Conservation (phyloP, 768 basidiomycete genomes). For the Suillus paluster region DNA sequence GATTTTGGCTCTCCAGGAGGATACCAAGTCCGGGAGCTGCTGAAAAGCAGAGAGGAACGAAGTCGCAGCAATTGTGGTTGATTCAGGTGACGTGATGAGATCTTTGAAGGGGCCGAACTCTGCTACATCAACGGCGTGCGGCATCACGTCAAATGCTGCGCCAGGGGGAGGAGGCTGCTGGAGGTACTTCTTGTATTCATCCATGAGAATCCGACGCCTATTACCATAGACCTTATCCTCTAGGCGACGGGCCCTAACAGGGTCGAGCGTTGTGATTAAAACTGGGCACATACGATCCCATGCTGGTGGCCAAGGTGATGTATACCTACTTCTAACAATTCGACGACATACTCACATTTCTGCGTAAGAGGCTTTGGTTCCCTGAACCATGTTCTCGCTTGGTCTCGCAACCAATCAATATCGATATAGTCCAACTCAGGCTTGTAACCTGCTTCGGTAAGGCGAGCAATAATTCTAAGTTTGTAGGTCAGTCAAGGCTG, state of each 20-base stretch:
- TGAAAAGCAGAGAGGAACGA: slow-evolving; percentile 8
- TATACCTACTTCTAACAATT: background rate
- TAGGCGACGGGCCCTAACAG: background rate
- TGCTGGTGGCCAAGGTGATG: background rate
- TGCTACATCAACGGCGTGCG: slow-evolving; percentile 3
- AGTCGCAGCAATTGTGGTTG: background rate
- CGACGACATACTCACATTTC: background rate
- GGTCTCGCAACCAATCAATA: background rate
- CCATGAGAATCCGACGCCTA: background rate
- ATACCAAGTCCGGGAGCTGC: slow-evolving; percentile 1
- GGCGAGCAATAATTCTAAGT: background rate
- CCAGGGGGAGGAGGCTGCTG: background rate
- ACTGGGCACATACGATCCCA: slow-evolving; percentile 6
- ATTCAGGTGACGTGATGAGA: slow-evolving; percentile 7
- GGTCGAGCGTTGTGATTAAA: background rate
- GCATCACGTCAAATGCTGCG: slow-evolving; percentile 6
- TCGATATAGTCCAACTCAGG: slow-evolving; percentile 1
- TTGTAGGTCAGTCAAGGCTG: too few relatives aligned
- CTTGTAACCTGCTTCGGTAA: slow-evolving; percentile 1
- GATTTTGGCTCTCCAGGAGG: slow-evolving; percentile 7
- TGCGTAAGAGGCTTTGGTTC: background rate
- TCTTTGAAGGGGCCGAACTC: slow-evolving; percentile 3
- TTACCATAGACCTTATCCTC: background rate
- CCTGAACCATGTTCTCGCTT: background rate
- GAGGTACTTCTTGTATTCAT: slow-evolving; percentile 2